Conservation (phyloP, 192 early-diverging fungal species). For the Linnemannia exigua region DNA sequence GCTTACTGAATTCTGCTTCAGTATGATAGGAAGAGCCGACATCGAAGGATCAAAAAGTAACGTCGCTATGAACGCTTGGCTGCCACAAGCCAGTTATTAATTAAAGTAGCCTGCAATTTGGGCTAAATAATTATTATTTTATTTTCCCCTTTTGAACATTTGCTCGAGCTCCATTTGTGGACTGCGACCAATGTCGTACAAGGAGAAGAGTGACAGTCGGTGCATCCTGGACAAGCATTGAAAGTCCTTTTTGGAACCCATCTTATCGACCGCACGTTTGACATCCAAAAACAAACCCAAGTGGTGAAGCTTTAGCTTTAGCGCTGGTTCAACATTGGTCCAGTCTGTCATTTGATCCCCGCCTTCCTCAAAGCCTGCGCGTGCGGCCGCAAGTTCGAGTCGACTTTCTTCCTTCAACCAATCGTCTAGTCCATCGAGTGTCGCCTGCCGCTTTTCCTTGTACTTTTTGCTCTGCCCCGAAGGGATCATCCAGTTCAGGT, state of each 20-base stretch:
- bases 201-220: not conserved
- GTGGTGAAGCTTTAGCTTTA: not conserved
- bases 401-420: not conserved
- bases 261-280: not conserved
- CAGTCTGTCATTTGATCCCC: not conserved
- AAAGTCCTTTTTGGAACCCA: not conserved
- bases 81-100: too few species aligned
- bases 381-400: not conserved
- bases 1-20: too few species aligned
- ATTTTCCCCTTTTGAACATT: not conserved
- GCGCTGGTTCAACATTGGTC: not conserved
- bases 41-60: too few species aligned
- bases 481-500: not conserved
- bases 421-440: not conserved
- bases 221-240: not conserved
- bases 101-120: too few species aligned
- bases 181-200: constrained; percentile 1
- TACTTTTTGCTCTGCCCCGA: not conserved
- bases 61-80: too few species aligned
- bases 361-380: not conserved
- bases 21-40: too few species aligned
- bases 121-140: not conserved
- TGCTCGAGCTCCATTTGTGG: not conserved
- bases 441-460: not conserved
- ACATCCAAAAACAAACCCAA: constrained; percentile 5